These are phyloP conservation scores for Dinochytrium kinnereticum DNA, from an alignment of 371 early-diverging fungal species.

Conservation along the genomic window DNA sequence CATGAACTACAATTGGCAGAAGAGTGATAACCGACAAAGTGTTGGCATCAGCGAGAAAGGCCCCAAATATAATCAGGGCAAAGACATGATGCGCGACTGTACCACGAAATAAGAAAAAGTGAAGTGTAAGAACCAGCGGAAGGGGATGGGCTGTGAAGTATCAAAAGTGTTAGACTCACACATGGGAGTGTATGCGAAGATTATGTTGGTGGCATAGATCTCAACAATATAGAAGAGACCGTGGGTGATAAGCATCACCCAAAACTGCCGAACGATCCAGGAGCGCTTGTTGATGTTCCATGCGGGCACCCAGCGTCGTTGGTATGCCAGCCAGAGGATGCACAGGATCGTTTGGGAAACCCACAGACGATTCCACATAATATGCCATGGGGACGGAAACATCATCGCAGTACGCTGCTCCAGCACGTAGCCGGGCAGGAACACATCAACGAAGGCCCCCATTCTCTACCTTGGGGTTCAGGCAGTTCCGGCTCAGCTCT, in stretches of 20 bases:
- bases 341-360: constrained; percentile 25
- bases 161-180: constrained; percentile 14
- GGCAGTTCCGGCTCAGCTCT: too few species aligned
- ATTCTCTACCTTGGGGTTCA: background rate
- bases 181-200: constrained; percentile 30
- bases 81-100: background rate
- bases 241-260: constrained; percentile 29
- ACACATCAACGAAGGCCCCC: background rate
- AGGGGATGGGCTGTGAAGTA: constrained; percentile 18
- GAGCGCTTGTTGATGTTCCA: constrained; percentile 8
- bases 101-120: too few species aligned
- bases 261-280: constrained; percentile 32
- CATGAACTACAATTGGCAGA: constrained; percentile 31
- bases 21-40: constrained; percentile 23
- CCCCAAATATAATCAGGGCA: constrained; percentile 9
- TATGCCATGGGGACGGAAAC: constrained; percentile 34
- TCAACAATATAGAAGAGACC: constrained; percentile 32
- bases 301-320: constrained; percentile 31
- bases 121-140: too few species aligned
- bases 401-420: constrained; percentile 20
- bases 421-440: constrained; percentile 31
- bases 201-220: constrained; percentile 27
- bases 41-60: constrained; percentile 22
- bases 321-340: constrained; percentile 17
- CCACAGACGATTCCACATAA: constrained; percentile 24